phyloP scores from a whole-genome alignment of 331 rosid species.

The Ulmus americana region DNA sequence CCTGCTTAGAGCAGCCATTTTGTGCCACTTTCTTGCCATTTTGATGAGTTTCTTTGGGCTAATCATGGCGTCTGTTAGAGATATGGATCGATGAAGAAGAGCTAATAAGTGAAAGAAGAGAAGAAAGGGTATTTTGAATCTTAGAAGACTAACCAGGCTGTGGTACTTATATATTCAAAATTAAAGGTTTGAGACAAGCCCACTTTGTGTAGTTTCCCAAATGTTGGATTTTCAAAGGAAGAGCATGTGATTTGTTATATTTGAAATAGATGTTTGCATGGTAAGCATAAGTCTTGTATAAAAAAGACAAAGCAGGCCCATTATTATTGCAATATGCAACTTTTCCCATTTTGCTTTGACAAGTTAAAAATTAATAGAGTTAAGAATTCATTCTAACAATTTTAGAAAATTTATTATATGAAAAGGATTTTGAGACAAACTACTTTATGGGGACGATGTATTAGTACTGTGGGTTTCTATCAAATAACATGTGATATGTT shows the following conservation, averaged over 20 bases:
- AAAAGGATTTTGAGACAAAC: too few species aligned
- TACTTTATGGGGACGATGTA: too few species aligned
- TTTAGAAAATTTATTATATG: too few species aligned
- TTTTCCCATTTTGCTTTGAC: too few species aligned
- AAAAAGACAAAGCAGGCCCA: too few species aligned
- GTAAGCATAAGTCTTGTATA: background rate
- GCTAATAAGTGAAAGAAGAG: background rate
- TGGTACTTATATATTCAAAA: background rate
- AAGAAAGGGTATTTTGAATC: too few species aligned
- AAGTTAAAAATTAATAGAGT: too few species aligned
- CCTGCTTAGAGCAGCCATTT: background rate
- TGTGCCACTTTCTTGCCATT: constrained; percentile 5
- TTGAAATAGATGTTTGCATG: background rate
- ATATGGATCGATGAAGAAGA: background rate
- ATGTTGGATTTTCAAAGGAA: background rate
- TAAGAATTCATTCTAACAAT: too few species aligned
- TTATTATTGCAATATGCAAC: too few species aligned
- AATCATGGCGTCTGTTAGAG: background rate
- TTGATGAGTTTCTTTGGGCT: constrained; percentile 6
- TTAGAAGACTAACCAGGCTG: too few species aligned
- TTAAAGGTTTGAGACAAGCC: background rate
- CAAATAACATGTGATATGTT: too few species aligned
- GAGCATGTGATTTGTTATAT: constrained; percentile 4
- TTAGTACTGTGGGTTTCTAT: too few species aligned
- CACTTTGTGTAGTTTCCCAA: background rate